Evolutionary conservation across 306 rosid genomes (phyloP), one percentile per base, ranked within the genome.

Genomic region (Cicer cuneatum): DNA sequence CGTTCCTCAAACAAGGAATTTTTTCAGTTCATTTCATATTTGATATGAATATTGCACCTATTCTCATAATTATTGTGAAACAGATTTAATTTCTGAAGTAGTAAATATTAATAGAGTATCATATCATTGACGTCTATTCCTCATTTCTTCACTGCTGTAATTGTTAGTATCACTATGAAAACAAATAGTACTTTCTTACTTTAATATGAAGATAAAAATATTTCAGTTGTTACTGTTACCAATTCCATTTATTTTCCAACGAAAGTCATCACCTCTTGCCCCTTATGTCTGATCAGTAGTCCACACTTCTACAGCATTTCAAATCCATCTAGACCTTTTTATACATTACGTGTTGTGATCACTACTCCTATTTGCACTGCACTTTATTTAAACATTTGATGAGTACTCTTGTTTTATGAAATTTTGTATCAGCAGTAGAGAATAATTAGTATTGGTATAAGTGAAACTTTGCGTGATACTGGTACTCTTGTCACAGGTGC

Each of bases 381-480:
- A 40, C 14, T 14, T 58, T 58, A 57, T 19, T 10, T 7, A 71
- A 75, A 29, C 38, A 60, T 52, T 53, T 69, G 21, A 29, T 46
- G 51, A 29, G 35, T 29, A 29, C 35, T 29, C 41, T 81, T 70
- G 56, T 76, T 7, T 72, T 6, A 2, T 41, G 45, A 41, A 4
- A 15, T 1, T 48, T 37, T 10, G 40, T 56, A 16, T 56, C 42
- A 53, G 57, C 42, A 2, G 57, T 61, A 64, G 49, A 43, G 37
- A 61, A 56, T 72, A 45, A 37, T 38, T 15, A 57, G 74, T 60
- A 72, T 52, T 71, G 41, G 49, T 72, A 11, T 51, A 19, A 13
- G 5, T 77, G 78, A 72, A 76, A 66, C 79, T 67, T 80, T 61
- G 70, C 47, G 53, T 62, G 51, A 33, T 18, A 49, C 19, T 63